Conservation (phyloP, 106 monocot species). For the Dendrobium catenatum region DNA sequence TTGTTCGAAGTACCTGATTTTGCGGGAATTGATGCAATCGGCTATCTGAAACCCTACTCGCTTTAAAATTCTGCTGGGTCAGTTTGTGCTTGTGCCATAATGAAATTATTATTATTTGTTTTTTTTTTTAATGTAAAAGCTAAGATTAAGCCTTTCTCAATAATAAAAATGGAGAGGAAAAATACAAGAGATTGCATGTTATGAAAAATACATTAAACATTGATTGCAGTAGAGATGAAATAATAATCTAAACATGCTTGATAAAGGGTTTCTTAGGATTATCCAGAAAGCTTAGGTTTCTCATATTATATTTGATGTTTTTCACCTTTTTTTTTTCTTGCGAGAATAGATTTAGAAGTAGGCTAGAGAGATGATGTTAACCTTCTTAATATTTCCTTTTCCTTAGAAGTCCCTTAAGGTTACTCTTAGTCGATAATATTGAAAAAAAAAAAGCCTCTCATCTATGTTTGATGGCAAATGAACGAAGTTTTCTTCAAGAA, state of each 20-base stretch:
- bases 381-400: neutral
- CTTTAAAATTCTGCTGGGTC: no score
- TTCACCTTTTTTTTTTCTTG: neutral
- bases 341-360: neutral
- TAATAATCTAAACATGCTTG: neutral
- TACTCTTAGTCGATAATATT: no score
- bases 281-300: neutral
- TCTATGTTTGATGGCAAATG: no score
- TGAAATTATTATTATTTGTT: no score
- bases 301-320: neutral
- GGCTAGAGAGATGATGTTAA: neutral
- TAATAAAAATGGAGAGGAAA: neutral
- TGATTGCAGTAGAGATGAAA: neutral
- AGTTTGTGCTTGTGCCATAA: no score
- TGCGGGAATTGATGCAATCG: no score
- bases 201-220: neutral
- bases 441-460: no score
- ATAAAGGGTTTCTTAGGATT: neutral
- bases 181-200: neutral
- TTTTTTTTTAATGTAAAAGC: no score
- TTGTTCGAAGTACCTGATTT: no score
- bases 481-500: no score
- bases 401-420: neutral
- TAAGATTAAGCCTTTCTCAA: no score
- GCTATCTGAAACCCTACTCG: no score